Base-by-base conservation (phyloP, 805 yeast genomes). In the Ogataea degrootiae region DNA sequence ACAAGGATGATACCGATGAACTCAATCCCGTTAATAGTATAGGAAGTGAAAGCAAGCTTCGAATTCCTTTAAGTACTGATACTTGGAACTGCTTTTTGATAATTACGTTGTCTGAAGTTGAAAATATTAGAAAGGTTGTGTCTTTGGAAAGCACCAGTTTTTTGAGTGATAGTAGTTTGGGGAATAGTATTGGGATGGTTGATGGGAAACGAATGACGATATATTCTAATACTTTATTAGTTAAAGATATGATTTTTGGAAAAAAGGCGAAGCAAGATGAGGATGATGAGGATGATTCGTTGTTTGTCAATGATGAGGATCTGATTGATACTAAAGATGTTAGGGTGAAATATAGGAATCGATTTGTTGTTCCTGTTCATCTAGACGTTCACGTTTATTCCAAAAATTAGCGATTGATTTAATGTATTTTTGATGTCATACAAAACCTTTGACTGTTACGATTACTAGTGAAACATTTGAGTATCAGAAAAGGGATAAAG, bases 301-400 rank as follows among this genome's bases (percentile, higher is more conserved):
- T 39, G 23, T 29, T 39, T 39, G 36, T 29, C 17, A 41, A 39
- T 15, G 45, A 42, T 5, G 47, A 44, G 38, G 41, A 19, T 33
- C 45, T 41, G 16, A 44, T 42, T 22, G 57, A 54, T n/a, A 39
- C 34, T 14, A 59, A 59, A 35, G 48, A 44, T 5, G 23, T 55
- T 4, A 45, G n/a, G 15, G 51, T 57, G 17, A 56, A 52, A 22
- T 63, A 56, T 47, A 44, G 50, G 12, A 52, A 45, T 29, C 52
- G 51, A 14, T 33, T 41, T 2, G 41, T 61, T 3, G 38, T 57
- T 5, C 63, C 64, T 3, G 41, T 54, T 16, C 46, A 55, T 1
- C 40, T 63, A 31, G 54, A 59, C 36, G 40, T 63, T 7, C 63
- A 63, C 48, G 57, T 63, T 16, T 45, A 50, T 41, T 56, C 64